phyloP scores from a whole-genome alignment of 257 asterid species.

The Datura wrightii region DNA sequence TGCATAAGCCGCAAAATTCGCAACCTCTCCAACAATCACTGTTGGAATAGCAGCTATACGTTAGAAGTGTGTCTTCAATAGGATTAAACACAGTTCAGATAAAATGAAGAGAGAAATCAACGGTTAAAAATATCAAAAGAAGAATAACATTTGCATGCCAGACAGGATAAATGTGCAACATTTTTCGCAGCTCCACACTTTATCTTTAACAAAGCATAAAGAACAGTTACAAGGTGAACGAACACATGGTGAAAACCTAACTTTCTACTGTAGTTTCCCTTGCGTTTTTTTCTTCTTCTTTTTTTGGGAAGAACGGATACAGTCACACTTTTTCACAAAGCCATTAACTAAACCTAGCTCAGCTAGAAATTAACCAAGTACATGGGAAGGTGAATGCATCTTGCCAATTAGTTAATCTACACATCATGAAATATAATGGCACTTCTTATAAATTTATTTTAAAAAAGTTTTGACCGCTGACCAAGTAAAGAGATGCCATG shows the following conservation, averaged over 20 bases:
- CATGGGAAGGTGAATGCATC: background rate
- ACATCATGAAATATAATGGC: background rate
- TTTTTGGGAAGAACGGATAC: no score
- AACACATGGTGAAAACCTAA: constrained; percentile 11
- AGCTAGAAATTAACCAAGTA: background rate
- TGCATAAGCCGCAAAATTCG: constrained; percentile 99
- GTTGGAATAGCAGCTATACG: constrained; percentile 44
- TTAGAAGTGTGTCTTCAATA: constrained; percentile 14
- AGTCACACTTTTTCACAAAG: background rate
- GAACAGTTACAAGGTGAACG: background rate
- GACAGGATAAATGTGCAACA: constrained; percentile 1
- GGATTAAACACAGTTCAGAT: background rate
- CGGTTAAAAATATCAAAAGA: background rate
- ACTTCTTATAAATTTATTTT: background rate
- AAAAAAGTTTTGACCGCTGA: background rate
- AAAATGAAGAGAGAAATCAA: background rate
- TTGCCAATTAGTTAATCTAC: background rate
- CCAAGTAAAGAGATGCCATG: background rate
- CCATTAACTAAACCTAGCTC: background rate
- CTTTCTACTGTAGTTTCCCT: background rate
- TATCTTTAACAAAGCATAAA: constrained; percentile 11
- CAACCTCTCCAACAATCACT: constrained; percentile 98
- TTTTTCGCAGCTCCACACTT: background rate
- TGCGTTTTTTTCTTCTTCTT: background rate
- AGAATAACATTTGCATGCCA: background rate